Conservation (phyloP, 257 asterid species). For the Vinca minor region DNA sequence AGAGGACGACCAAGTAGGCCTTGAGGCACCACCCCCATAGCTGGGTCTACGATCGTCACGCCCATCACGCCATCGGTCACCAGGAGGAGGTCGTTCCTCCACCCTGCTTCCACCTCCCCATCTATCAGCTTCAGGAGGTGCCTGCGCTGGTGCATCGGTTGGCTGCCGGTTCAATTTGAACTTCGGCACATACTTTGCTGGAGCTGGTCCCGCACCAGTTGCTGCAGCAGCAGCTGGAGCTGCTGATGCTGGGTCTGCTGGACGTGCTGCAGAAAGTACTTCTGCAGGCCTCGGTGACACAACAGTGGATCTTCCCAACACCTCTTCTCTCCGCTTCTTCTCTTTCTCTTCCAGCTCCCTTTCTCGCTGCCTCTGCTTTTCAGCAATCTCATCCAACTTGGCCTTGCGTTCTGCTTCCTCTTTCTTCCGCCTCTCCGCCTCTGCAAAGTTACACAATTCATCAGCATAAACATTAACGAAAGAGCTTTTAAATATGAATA, state of each 20-base stretch:
- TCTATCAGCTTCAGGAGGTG: constrained; percentile 46
- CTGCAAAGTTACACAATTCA: constrained; percentile 26
- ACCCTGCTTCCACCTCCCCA: constrained; percentile 33
- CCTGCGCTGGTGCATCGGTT: constrained; percentile 27
- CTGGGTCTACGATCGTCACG: constrained; percentile 41
- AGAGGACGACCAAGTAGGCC: constrained; percentile 36
- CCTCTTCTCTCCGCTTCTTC: constrained; percentile 38
- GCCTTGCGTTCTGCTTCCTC: constrained; percentile 69
- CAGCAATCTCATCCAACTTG: constrained; percentile 67
- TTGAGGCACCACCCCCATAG: constrained; percentile 27
- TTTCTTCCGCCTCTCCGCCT: constrained; percentile 55
- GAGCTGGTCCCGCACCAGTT: constrained; percentile 24
- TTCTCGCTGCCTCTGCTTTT: constrained; percentile 65
- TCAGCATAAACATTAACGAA: background rate
- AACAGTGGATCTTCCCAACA: constrained; percentile 24
- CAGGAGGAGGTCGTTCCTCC: constrained; percentile 27
- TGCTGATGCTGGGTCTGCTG: constrained; percentile 28
- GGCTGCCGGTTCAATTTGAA: constrained; percentile 20
- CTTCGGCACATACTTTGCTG: constrained; percentile 49
- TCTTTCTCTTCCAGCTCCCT: constrained; percentile 62
- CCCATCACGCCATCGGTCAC: constrained; percentile 61
- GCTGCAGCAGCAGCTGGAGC: constrained; percentile 25
- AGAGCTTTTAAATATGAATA: background rate
- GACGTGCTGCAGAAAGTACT: constrained; percentile 23
- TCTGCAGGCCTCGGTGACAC: constrained; percentile 27